These are phyloP conservation scores for Fusarium acutatum DNA, from an alignment of 2,329 filamentous ascomycete genomes.

Conservation along the genomic window DNA sequence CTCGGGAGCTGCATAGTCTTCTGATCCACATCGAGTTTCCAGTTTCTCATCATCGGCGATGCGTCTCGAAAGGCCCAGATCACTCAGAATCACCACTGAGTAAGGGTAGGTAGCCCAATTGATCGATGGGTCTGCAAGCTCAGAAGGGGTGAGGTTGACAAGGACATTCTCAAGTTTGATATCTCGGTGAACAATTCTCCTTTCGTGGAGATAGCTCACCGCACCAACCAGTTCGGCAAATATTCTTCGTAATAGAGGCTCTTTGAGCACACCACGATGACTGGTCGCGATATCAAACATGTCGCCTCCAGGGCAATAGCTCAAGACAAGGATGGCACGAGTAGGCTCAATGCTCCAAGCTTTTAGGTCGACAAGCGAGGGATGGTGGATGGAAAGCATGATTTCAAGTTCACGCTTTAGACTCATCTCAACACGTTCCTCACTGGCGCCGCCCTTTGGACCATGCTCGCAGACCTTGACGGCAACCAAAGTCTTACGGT, in stretches of 20 bases:
- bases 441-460: conserved; percentile 89
- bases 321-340: conserved; percentile 84
- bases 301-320: conserved; percentile 93
- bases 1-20: conserved; percentile 97
- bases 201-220: conserved; percentile 83
- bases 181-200: conserved; percentile 92
- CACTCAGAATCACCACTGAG: conserved; percentile 87
- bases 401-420: conserved; percentile 96
- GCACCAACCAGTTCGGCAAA: conserved; percentile 90
- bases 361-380: conserved; percentile 89
- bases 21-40: conserved; percentile 92
- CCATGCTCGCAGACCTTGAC: conserved; percentile 97
- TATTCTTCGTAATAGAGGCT: conserved; percentile 79
- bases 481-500: conserved; percentile 86
- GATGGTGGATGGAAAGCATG: conserved; percentile 86
- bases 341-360: conserved; percentile 88
- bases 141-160: conserved; percentile 78
- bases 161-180: conserved; percentile 98
- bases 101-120: conserved; percentile 82
- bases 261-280: conserved; percentile 72
- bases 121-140: conserved; percentile 68
- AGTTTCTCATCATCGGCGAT: conserved; percentile 88
- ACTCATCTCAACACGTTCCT: conserved; percentile 91
- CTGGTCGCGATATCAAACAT: conserved; percentile 90
- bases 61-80: conserved; percentile 87